phyloP scores from a whole-genome alignment of 2,329 filamentous ascomycete species.

The Mollisia scopiformis region DNA sequence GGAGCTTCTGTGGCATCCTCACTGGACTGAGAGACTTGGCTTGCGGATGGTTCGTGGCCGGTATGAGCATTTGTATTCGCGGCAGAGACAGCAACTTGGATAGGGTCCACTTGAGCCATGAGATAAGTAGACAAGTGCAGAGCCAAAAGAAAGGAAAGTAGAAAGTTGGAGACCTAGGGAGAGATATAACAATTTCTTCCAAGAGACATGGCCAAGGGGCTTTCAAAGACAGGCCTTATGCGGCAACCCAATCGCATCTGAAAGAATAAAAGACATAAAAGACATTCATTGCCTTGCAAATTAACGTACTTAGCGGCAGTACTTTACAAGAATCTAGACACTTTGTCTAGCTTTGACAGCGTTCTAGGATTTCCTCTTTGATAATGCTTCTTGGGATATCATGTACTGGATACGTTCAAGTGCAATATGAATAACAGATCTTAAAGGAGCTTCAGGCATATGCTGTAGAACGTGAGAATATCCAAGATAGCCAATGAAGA shows the following conservation, averaged over 20 bases:
- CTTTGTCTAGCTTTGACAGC: no score
- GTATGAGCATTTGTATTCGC: background rate
- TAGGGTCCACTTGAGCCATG: slow-evolving; percentile 18
- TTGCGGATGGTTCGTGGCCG: background rate
- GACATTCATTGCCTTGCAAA: no score
- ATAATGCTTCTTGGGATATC: no score
- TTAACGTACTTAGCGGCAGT: no score
- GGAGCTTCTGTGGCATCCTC: background rate
- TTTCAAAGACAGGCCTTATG: slow-evolving; percentile 1
- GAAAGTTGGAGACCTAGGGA: background rate
- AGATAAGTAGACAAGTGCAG: background rate
- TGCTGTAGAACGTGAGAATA: background rate
- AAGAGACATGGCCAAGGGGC: background rate
- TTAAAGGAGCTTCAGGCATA: background rate
- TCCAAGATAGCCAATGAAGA: background rate
- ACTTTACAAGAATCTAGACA: no score
- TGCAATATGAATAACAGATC: background rate
- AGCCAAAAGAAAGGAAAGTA: slow-evolving; percentile 12
- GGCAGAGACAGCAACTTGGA: background rate
- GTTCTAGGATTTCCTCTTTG: no score
- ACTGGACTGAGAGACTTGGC: background rate
- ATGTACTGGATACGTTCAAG: no score
- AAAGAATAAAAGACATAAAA: background rate
- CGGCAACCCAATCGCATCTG: background rate
- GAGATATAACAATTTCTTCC: slow-evolving; percentile 1